Base-by-base conservation (phyloP, 768 basidiomycete species). In the Pisolithus albus region DNA sequence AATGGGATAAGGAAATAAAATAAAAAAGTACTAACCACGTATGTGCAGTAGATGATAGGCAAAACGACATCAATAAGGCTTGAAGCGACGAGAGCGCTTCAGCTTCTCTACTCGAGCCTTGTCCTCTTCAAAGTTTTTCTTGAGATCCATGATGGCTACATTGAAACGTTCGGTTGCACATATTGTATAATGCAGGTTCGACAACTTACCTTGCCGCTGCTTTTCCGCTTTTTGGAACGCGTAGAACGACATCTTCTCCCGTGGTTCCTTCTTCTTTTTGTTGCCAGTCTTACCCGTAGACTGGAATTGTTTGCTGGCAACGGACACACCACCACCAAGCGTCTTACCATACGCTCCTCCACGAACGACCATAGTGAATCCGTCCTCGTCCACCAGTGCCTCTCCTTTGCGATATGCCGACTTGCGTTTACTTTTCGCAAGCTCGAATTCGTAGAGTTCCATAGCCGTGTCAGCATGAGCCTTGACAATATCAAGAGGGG, bases 341-440 rank as follows among this genome's bases (percentile, higher is more conserved):
- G 89, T 89, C 62, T 90, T 76, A 5, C 93, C 92, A 59, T 93
- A 93, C 19, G 86, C 85, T 11, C 93, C 93, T 5, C 92, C 90
- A 36, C 93, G 78, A n/a, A 86, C 88, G 34, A 97, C 93, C 11
- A 97, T 79, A 10, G 92, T 95, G 66, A 95, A 97, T 2, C 93
- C 93, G 55, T 97, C 93, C 53, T 88, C 92, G 64, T 97, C 93
- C 40, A 95, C 88, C 51, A 95, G 76, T 6, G 88, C 91, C 61
- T 92, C 91, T 19, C 90, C 89, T 63, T 90, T 89, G 58, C 72
- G 77, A 61, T 87, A 89, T 62, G 80, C 75, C 21, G 81, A 79
- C 62, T 78, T 76, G 56, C 79, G 80, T 63, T 75, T 82, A 56
- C 70, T 70, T 66, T 80, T 81, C 26, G 80, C 78, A 11, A 59